phyloP scores from a whole-genome alignment of 148 eudicot species.

The Vaccinium macrocarpon region DNA sequence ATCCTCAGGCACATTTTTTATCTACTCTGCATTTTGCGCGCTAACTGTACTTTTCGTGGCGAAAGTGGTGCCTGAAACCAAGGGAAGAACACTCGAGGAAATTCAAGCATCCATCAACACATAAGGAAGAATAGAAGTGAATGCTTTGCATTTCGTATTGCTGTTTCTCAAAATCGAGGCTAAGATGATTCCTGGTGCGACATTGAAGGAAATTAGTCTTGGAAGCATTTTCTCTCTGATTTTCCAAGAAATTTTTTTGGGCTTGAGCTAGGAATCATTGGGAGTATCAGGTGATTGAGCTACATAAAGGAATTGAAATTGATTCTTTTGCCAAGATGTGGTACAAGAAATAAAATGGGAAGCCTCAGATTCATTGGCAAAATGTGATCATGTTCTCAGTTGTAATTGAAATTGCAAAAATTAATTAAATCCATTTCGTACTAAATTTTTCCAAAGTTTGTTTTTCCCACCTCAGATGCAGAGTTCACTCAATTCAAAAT shows the following conservation, averaged over 20 bases:
- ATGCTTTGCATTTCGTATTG: background rate
- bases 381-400: too few species aligned
- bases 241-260: background rate
- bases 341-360: background rate
- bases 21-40: constrained; percentile 44
- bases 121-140: background rate
- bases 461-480: too few species aligned
- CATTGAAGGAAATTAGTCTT: background rate
- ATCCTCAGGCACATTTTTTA: constrained; percentile 59
- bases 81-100: constrained; percentile 70
- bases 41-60: constrained; percentile 59
- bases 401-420: too few species aligned
- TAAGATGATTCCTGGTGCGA: background rate
- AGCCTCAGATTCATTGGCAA: background rate
- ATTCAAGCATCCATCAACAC: constrained; percentile 51
- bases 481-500: too few species aligned
- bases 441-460: too few species aligned
- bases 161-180: background rate
- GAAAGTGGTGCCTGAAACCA: constrained; percentile 72
- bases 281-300: background rate
- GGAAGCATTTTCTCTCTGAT: background rate
- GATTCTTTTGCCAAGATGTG: background rate
- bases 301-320: background rate
- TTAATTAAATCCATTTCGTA: too few species aligned
- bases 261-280: constrained; percentile 1